Conservation (phyloP, 176 grass and related monocot genomes). For the Elymus sibiricus region DNA sequence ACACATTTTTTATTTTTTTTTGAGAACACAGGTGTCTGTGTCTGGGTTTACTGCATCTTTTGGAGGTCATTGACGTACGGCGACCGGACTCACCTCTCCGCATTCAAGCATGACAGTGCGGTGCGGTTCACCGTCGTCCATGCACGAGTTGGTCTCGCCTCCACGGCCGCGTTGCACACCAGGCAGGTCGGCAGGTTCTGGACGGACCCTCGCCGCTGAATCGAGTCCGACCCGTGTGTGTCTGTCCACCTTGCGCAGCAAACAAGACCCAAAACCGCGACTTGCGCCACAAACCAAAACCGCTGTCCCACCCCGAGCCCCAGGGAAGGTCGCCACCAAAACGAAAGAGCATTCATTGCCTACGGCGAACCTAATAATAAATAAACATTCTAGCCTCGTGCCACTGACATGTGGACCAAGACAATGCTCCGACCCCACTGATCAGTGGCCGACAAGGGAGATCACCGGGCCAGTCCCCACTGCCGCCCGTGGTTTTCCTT, state of each 20-base stretch:
- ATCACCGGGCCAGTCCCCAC: background rate
- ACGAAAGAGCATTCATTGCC: background rate
- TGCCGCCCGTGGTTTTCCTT: conserved; percentile 30
- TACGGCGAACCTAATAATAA: background rate
- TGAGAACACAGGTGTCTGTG: too few relatives aligned
- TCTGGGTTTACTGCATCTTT: too few relatives aligned
- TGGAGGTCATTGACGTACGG: background rate
- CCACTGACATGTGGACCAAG: background rate
- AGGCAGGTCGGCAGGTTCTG: background rate
- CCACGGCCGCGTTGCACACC: background rate
- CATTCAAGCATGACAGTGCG: background rate
- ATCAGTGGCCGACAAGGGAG: background rate
- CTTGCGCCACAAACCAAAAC: conserved; percentile 37
- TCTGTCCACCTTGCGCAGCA: conserved; percentile 1
- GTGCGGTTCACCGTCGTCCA: background rate
- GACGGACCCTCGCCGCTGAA: background rate
- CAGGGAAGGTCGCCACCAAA: background rate
- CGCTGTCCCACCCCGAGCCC: background rate
- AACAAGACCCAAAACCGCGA: conserved; percentile 31
- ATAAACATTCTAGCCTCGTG: background rate
- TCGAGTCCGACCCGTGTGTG: background rate
- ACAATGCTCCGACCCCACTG: background rate
- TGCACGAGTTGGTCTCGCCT: background rate
- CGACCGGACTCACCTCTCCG: background rate
- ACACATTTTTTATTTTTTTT: too few relatives aligned